Evolutionary conservation across 2,329 filamentous ascomycete genomes (phyloP), one percentile per base, ranked within the genome.

Genomic region (Aspergillus thermomutatus): DNA sequence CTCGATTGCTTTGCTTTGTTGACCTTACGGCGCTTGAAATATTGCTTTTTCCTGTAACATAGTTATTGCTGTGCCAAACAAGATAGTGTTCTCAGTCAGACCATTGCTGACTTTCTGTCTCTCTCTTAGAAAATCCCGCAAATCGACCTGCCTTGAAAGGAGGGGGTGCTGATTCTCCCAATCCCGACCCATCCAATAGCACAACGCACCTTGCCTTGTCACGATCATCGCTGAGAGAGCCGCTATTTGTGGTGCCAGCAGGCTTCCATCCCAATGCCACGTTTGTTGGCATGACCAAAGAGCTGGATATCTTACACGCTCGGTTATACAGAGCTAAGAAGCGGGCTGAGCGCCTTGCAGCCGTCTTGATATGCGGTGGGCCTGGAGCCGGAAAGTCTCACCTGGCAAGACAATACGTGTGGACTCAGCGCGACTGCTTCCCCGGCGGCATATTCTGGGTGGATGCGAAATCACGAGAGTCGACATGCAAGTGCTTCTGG

Each of bases 371-470:
- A 10, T 83, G 84, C 60, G 84, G 84, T 37, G 82, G 86, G 41
- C 83, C 86, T 1, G 87, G 87, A 1, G 83, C 83, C 14, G 87
- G 87, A 2, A 90, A 90, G 71, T 86, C 85, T 1, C 87, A 89
- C 64, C 74, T 90, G 14, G 86, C 86, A 27, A 80, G 87, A 3
- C 80, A 90, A 69, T 90, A 89, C 66, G 81, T 88, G 28, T 88
- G 85, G 63, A 70, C 77, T 4, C 82, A 88, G 63, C 82, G 78
- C 37, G 72, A 79, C 4, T 75, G 83, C 58, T 90, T 87, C 62
- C 81, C 83, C 0, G 86, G 86, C 1, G 87, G 87, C 1, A 79
- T 89, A 46, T 90, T 88, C 69, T 90, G 87, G 87, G 80, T 89
- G 17, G 81, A 85, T 50, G 84, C 85, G 8, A 87, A 85, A 61